Evolutionary conservation across 2,329 filamentous ascomycete genomes (phyloP).

Genomic region (Epichloe scottii): DNA sequence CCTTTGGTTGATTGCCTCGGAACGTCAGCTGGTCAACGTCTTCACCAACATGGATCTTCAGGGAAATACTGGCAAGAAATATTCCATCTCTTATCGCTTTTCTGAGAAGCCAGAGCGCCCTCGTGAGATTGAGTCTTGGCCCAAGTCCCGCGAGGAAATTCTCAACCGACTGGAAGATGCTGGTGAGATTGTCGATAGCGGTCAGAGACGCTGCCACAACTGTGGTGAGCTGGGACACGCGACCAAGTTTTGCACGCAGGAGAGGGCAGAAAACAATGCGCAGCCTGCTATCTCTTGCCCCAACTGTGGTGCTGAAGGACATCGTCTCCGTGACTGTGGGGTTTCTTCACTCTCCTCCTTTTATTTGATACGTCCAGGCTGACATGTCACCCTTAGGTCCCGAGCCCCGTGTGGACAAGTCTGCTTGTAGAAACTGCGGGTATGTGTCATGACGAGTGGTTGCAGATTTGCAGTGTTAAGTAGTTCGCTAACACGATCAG

Average conservation of each 20-base stretch:
- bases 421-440: conserved; percentile 58
- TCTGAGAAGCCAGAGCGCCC: conserved; percentile 43
- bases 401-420: conserved; percentile 48
- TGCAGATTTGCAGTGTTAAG: not conserved
- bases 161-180: conserved; percentile 51
- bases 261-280: conserved; percentile 35
- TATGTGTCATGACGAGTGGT: conserved; percentile 13
- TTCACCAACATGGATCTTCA: conserved; percentile 63
- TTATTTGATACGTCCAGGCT: not conserved
- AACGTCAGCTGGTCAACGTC: conserved; percentile 42
- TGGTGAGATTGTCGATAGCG: conserved; percentile 48
- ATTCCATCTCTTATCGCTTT: conserved; percentile 50
- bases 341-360: conserved; percentile 5
- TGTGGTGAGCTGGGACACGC: conserved; percentile 54
- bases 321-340: conserved; percentile 58
- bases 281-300: conserved; percentile 42
- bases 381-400: conserved; percentile 30
- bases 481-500: conserved; percentile 14
- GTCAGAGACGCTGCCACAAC: conserved; percentile 48
- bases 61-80: conserved; percentile 53
- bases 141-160: conserved; percentile 45
- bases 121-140: conserved; percentile 48
- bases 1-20: conserved; percentile 50
- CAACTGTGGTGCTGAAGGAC: conserved; percentile 52
- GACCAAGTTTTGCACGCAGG: conserved; percentile 46